Evolutionary conservation across 202 grass and related monocot species (phyloP), one percentile per base, ranked within the genome.

Genomic region (Tripidium arundinaceum): DNA sequence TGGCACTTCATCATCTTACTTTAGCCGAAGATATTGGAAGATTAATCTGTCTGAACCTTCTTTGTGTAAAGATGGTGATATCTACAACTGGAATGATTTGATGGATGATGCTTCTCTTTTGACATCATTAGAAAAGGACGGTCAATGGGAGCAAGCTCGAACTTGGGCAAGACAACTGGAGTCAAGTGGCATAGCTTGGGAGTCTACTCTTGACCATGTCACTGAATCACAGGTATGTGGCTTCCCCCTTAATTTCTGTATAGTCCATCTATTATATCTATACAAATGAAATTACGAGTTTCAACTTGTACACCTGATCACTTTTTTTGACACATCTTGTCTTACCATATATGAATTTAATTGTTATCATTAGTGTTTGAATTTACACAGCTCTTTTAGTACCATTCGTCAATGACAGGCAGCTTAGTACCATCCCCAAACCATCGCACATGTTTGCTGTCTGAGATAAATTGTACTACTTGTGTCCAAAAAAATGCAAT

Each of bases 191-290:
- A 46, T 79, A 72, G 83, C 88, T 82, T 91, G 86, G 92, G 93
- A 98, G 77, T 94, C 86, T 81, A 89, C 89, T 73, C 80, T 81
- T 89, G 88, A 98, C 59, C 95, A 94, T 93, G 95, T 94, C 72
- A 98, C 95, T 19, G 95, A 98, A 87, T 90, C 90, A 74, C 95
- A 98, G 95, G 95, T 98, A 74, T 79, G 86, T 85, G 40, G 12
- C 54, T 76, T 69, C 8, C 37, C 58, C 46, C 19, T 80, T 36
- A 64, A 21, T 68, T 84, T 75, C 11, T 58, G 15, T 73, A 76
- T 65, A 34, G 24, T 28, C 65, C 25, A 57, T 76, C 26, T 47
- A 14, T 65, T n/a, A n/a, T n/a, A 37, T 50, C 42, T 67, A 54
- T 54, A 55, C 29, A n/a, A 33, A 50, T 78, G 8, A 39, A 55